phyloP scores from a whole-genome alignment of 768 basidiomycete genomes.

The Lactarius tabidus region DNA sequence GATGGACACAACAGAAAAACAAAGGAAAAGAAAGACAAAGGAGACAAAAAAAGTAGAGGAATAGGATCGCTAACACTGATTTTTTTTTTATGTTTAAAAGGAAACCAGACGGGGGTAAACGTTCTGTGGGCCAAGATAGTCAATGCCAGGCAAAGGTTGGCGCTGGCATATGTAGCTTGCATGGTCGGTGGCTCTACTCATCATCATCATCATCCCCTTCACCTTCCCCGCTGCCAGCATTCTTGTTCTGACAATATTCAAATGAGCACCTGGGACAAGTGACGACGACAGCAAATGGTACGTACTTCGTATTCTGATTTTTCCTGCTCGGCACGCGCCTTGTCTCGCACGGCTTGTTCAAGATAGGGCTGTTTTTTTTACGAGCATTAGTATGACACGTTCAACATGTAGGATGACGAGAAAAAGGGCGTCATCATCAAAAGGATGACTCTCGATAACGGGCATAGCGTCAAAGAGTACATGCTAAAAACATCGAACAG shows the following conservation, averaged over 20 bases:
- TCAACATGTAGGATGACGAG: background rate
- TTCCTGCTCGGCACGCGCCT: conserved; percentile 80
- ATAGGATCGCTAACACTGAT: conserved; percentile 7
- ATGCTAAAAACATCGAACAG: background rate
- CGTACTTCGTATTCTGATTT: conserved; percentile 49
- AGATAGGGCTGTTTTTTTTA: conserved; percentile 65
- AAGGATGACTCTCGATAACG: background rate
- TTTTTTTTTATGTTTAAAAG: conserved; percentile 20
- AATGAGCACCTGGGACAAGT: conserved; percentile 7
- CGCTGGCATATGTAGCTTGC: conserved; percentile 2
- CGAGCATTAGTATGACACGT: conserved; percentile 7
- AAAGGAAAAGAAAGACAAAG: background rate
- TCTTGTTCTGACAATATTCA: conserved; percentile 33
- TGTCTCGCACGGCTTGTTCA: conserved; percentile 83
- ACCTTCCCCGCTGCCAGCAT: conserved; percentile 38
- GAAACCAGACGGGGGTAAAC: conserved; percentile 14
- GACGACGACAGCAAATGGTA: conserved; percentile 10
- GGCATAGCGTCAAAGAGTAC: conserved; percentile 5
- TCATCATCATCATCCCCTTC: conserved; percentile 44
- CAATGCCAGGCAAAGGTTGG: conserved; percentile 9
- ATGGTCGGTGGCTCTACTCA: conserved; percentile 31
- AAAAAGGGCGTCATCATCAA: background rate
- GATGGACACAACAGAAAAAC: conserved; percentile 17
- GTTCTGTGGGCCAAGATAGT: conserved; percentile 8
- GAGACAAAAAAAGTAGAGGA: background rate